Conservation (phyloP, 1,284 basidiomycete species). For the Phellopilus nigrolimitatus region DNA sequence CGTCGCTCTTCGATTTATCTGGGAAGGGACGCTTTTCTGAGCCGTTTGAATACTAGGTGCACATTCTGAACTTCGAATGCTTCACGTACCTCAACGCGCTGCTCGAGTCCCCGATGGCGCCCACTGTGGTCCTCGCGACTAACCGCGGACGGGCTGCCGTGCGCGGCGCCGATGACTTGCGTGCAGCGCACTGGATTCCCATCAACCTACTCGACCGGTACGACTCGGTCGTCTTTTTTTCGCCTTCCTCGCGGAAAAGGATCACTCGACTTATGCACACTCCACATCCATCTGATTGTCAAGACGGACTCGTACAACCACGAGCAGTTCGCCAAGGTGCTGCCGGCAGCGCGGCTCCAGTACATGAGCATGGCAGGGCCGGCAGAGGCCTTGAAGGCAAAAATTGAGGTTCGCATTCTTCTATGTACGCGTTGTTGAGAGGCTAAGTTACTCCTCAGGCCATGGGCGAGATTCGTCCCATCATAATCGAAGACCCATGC, state of each 20-base stretch:
- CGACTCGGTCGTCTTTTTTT: slow-evolving; percentile 23
- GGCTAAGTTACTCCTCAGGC: no score
- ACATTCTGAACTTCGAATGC: slow-evolving; percentile 99
- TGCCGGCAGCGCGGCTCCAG: no score
- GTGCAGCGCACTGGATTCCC: slow-evolving; percentile 91
- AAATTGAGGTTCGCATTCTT: no score
- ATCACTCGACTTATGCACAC: no score
- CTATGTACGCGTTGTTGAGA: no score
- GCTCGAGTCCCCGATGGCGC: slow-evolving; percentile 95
- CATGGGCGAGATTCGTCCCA: slow-evolving; percentile 54
- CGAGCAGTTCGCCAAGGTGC: slow-evolving; percentile 84
- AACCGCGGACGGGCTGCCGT: slow-evolving; percentile 92
- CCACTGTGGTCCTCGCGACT: slow-evolving; percentile 95
- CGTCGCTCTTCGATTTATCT: no score
- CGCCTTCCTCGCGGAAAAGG: slow-evolving; percentile 6
- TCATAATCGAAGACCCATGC: slow-evolving; percentile 51
- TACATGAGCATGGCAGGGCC: no score
- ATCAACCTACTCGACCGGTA: slow-evolving; percentile 91
- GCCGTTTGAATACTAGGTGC: slow-evolving; percentile 57
- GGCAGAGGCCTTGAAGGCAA: no score
- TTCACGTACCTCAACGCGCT: slow-evolving; percentile 98
- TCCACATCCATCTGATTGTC: slow-evolving; percentile 89
- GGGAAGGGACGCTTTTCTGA: no score
- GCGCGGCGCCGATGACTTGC: slow-evolving; percentile 87
- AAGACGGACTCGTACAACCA: slow-evolving; percentile 84